Percentiles rank a stretch among this genome's conserved stretches.
Conservation (phyloP, 2,329 filamentous ascomycete species). For the Hirsutella minnesotensis region DNA sequence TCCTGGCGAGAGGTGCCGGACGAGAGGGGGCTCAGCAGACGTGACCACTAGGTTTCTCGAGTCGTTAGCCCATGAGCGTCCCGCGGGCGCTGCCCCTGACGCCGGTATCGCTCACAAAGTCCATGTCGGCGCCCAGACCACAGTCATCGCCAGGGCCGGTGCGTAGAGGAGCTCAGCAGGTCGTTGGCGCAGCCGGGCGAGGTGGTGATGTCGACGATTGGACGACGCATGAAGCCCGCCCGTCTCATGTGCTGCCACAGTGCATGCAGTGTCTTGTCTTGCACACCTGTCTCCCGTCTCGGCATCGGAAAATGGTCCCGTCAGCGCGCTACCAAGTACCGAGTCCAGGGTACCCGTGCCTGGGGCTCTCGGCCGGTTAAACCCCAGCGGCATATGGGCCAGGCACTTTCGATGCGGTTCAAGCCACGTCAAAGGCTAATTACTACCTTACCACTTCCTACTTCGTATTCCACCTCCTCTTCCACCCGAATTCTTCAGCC, state of each 20-base stretch:
- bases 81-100: too few relatives aligned
- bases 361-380: too few relatives aligned
- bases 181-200: neutral
- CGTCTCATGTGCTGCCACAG: neutral
- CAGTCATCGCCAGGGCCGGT: conserved; percentile 26
- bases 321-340: too few relatives aligned
- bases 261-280: neutral
- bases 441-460: too few relatives aligned
- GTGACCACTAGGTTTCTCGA: conserved; percentile 44
- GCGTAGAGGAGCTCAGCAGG: conserved; percentile 1
- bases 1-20: conserved; percentile 44
- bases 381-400: too few relatives aligned
- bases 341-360: too few relatives aligned
- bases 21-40: conserved; percentile 52
- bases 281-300: neutral
- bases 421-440: too few relatives aligned
- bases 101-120: neutral
- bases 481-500: too few relatives aligned
- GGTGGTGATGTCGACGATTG: neutral
- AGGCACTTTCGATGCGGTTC: too few relatives aligned
- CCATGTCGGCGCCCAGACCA: conserved; percentile 17
- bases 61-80: neutral
- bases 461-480: too few relatives aligned
- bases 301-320: too few relatives aligned
- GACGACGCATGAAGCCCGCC: neutral